Conservation (phyloP, 257 asterid genomes). For the Lavandula angustifolia region DNA sequence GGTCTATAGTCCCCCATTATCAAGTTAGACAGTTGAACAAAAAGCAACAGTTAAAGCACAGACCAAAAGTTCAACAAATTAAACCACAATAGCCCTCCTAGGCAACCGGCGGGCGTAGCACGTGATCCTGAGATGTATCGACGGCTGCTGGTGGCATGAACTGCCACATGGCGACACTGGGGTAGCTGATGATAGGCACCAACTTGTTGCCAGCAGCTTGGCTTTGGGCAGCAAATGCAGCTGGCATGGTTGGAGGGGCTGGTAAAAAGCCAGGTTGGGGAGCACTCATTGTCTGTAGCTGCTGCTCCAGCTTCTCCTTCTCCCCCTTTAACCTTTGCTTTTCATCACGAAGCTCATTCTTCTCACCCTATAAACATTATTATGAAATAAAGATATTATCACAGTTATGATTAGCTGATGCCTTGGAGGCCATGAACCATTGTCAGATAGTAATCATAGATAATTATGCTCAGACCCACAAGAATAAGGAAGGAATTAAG, state of each 20-base stretch:
- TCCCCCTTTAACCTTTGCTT: conserved; percentile 85
- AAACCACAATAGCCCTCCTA: conserved; percentile 39
- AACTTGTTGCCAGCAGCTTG: conserved; percentile 73
- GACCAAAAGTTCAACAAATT: conserved; percentile 35
- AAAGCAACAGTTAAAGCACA: conserved; percentile 36
- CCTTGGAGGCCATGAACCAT: conserved; percentile 5
- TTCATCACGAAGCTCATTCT: conserved; percentile 90
- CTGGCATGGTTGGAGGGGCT: conserved; percentile 62
- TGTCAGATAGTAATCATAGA: neutral
- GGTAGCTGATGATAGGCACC: conserved; percentile 86
- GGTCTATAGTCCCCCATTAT: conserved; percentile 42
- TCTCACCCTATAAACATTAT: conserved; percentile 60
- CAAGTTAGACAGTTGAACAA: conserved; percentile 43
- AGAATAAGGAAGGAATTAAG: neutral
- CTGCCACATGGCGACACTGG: conserved; percentile 99
- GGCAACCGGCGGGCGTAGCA: conserved; percentile 95
- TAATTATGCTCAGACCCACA: neutral
- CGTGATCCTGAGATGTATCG: conserved; percentile 97
- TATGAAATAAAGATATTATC: neutral
- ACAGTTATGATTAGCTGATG: neutral
- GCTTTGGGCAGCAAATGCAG: conserved; percentile 68
- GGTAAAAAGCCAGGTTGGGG: conserved; percentile 58
- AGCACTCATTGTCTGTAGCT: conserved; percentile 65
- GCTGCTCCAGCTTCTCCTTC: conserved; percentile 92
- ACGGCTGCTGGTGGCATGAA: conserved; percentile 98